Percentiles rank a stretch among this genome's conserved stretches.
These are phyloP conservation scores for Pythium chondricola DNA, from an alignment of 352 stramenopile species.

Conservation along the genomic window DNA sequence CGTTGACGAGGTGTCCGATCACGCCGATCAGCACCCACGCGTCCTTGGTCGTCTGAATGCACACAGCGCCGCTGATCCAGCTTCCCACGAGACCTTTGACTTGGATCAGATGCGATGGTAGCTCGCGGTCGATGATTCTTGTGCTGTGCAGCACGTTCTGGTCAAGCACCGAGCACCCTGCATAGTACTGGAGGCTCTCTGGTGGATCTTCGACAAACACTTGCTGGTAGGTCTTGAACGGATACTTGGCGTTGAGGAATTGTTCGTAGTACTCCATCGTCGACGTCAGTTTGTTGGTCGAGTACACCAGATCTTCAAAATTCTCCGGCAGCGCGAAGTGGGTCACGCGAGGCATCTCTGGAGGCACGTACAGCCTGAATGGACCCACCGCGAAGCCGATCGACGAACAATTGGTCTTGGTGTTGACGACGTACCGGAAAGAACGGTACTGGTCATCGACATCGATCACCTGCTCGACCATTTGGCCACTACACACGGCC, in stretches of 20 bases:
- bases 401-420: constrained; percentile 77
- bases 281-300: constrained; percentile 61
- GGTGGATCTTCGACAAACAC: constrained; percentile 83
- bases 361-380: constrained; percentile 66
- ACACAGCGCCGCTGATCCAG: constrained; percentile 73
- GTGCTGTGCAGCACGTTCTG: constrained; percentile 74
- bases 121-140: constrained; percentile 73
- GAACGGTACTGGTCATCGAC: constrained; percentile 50
- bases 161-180: constrained; percentile 61
- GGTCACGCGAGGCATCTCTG: constrained; percentile 76
- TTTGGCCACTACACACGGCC: constrained; percentile 73
- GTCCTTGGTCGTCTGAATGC: constrained; percentile 81
- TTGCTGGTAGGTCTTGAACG: constrained; percentile 85
- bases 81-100: constrained; percentile 73
- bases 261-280: constrained; percentile 78
- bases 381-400: constrained; percentile 77
- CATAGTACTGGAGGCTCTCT: constrained; percentile 64
- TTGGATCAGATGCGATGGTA: constrained; percentile 76
- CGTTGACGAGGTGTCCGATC: constrained; percentile 76
- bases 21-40: constrained; percentile 81
- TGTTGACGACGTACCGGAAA: constrained; percentile 75
- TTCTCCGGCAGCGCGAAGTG: constrained; percentile 76
- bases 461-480: constrained; percentile 77
- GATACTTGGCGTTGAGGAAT: constrained; percentile 60
- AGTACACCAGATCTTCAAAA: constrained; percentile 73